Conservation (phyloP, 176 grass and related monocot genomes). For the Zizania latifolia region DNA sequence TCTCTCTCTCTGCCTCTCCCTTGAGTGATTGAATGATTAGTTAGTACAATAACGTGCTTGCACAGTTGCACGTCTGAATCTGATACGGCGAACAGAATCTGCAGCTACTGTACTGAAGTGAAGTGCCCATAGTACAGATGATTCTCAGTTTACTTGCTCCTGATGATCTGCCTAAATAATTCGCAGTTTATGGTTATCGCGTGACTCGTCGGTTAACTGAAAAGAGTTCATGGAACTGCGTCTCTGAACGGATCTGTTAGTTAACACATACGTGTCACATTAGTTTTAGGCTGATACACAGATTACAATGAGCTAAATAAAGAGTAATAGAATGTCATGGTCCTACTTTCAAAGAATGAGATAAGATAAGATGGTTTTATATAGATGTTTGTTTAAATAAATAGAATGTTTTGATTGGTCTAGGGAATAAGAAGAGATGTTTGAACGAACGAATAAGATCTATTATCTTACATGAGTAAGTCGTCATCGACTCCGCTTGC, state of each 20-base stretch:
- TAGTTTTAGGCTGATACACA: neutral
- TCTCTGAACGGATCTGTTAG: neutral
- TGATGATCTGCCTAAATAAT: no score
- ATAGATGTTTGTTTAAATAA: no score
- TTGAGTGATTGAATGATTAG: neutral
- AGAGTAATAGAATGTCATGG: no score
- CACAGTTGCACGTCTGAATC: neutral
- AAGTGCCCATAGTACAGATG: no score
- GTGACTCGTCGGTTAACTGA: neutral
- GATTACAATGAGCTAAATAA: neutral
- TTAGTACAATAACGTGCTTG: neutral
- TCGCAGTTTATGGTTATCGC: neutral
- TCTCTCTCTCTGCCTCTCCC: neutral
- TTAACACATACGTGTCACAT: constrained; percentile 5
- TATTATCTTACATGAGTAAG: no score
- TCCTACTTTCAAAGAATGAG: no score
- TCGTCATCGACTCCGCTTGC: no score
- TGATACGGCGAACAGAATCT: neutral
- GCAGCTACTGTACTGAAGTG: neutral
- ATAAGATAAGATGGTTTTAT: no score
- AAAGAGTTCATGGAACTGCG: neutral
- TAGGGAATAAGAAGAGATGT: no score
- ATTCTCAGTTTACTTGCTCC: no score
- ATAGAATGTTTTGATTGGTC: no score
- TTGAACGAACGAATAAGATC: no score